Evolutionary conservation across 352 stramenopile genomes (phyloP).

Genomic region (Globisporangium cederbergense): DNA sequence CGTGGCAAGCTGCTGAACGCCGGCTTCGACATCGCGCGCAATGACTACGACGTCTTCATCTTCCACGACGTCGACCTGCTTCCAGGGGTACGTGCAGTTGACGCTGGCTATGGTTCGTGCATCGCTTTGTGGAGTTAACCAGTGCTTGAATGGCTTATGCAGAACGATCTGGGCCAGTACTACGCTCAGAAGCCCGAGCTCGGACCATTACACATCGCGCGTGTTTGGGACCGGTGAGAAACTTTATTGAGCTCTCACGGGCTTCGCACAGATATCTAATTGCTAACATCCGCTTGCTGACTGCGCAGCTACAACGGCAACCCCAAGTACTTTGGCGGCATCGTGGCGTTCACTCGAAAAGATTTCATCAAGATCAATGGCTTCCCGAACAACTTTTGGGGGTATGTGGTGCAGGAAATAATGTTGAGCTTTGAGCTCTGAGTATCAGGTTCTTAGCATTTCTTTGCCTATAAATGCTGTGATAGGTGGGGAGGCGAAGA

Average conservation of each 20-base stretch:
- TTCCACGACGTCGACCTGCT: conserved; percentile 97
- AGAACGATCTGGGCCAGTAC: conserved; percentile 68
- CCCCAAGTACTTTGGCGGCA: conserved; percentile 92
- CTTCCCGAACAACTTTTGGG: conserved; percentile 96
- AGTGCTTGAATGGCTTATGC: neutral
- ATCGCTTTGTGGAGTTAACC: neutral
- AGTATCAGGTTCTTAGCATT: neutral
- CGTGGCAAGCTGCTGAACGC: conserved; percentile 96
- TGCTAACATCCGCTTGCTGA: neutral
- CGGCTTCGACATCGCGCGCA: conserved; percentile 88
- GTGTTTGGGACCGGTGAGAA: conserved; percentile 84
- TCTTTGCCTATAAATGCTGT: neutral
- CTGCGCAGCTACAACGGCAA: conserved; percentile 86
- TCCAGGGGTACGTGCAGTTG: conserved; percentile 36
- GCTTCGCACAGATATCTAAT: neutral
- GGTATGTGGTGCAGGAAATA: conserved; percentile 11
- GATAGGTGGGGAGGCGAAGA: conserved; percentile 47
- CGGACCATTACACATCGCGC: conserved; percentile 91
- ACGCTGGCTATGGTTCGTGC: neutral
- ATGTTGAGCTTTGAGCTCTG: neutral
- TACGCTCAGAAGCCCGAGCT: conserved; percentile 68
- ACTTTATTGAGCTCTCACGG: neutral
- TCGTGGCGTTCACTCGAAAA: conserved; percentile 84
- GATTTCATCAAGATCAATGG: conserved; percentile 94
- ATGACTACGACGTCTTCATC: conserved; percentile 87